Conservation (phyloP, 2,329 filamentous ascomycete genomes). For the Hymenoscyphus linearis region DNA sequence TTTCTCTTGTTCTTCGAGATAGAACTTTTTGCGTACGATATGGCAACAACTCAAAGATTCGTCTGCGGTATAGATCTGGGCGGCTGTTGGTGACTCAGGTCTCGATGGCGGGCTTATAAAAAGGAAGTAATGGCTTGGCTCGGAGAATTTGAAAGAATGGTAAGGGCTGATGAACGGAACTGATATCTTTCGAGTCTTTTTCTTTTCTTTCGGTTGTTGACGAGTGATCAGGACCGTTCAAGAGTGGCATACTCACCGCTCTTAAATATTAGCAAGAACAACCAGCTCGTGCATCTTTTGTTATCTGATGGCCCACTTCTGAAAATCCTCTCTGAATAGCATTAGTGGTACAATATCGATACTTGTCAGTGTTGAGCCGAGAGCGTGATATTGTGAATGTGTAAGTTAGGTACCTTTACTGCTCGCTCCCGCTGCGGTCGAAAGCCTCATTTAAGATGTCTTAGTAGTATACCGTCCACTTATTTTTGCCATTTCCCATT, state of each 20-base stretch:
- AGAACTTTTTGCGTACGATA: background rate
- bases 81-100: background rate
- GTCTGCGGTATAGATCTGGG: background rate
- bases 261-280: conserved; percentile 15
- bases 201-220: background rate
- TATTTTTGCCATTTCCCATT: background rate
- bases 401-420: background rate
- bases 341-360: background rate
- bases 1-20: background rate
- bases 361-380: background rate
- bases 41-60: background rate
- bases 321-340: background rate
- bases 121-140: background rate
- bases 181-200: background rate
- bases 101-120: background rate
- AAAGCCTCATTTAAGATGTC: background rate
- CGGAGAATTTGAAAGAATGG: conserved; percentile 2
- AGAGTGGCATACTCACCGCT: conserved; percentile 33
- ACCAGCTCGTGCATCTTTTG: background rate
- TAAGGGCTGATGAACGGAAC: background rate
- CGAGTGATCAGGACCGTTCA: conserved; percentile 39
- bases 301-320: background rate
- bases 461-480: background rate
- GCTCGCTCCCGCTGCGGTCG: background rate
- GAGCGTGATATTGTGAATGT: background rate